A percentile compares a stretch with the other conserved stretches of the same genome.
Evolutionary conservation across 495 filamentous ascomycete species (phyloP).

Genomic region (Pyrenula aspistea): DNA sequence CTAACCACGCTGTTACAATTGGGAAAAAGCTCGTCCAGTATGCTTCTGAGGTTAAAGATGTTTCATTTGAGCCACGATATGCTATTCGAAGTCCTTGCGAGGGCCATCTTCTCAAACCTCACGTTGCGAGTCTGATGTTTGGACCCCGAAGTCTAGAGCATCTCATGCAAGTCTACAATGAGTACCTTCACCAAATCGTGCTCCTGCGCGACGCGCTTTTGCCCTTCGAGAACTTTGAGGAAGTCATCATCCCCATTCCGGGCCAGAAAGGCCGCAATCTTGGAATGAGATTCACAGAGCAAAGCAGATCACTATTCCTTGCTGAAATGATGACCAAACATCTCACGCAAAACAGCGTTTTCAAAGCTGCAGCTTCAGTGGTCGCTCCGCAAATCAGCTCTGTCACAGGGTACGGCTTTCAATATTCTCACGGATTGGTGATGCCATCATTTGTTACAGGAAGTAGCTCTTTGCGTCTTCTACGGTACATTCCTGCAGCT

Average conservation of each 20-base stretch:
- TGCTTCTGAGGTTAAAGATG: too few species aligned
- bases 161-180: slow-evolving; percentile 23
- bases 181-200: slow-evolving; percentile 25
- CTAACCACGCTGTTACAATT: too few species aligned
- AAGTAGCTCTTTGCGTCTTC: slow-evolving; percentile 10
- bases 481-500: slow-evolving; percentile 15
- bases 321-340: slow-evolving; percentile 11
- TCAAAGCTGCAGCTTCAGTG: slow-evolving; percentile 12
- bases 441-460: slow-evolving; percentile 15
- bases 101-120: slow-evolving; percentile 15
- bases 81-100: slow-evolving; percentile 25
- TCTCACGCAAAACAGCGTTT: slow-evolving; percentile 8
- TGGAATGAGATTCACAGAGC: slow-evolving; percentile 16
- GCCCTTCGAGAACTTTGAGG: slow-evolving; percentile 20
- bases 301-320: slow-evolving; percentile 12
- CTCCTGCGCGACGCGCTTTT: slow-evolving; percentile 20
- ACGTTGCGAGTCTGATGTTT: slow-evolving; percentile 16
- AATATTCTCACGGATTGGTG: slow-evolving; percentile 17
- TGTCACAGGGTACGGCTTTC: slow-evolving; percentile 20
- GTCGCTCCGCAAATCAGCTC: slow-evolving; percentile 9
- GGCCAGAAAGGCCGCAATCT: slow-evolving; percentile 4
- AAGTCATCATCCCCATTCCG: slow-evolving; percentile 14
- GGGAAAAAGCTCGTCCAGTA: too few species aligned
- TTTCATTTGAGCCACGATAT: too few species aligned
- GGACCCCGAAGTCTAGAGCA: slow-evolving; percentile 13